Evolutionary conservation across 23 red algal genomes (phyloP), one percentile per base, ranked within the genome.

Genomic region (Cyanidiococcus yangmingshanensis): DNA sequence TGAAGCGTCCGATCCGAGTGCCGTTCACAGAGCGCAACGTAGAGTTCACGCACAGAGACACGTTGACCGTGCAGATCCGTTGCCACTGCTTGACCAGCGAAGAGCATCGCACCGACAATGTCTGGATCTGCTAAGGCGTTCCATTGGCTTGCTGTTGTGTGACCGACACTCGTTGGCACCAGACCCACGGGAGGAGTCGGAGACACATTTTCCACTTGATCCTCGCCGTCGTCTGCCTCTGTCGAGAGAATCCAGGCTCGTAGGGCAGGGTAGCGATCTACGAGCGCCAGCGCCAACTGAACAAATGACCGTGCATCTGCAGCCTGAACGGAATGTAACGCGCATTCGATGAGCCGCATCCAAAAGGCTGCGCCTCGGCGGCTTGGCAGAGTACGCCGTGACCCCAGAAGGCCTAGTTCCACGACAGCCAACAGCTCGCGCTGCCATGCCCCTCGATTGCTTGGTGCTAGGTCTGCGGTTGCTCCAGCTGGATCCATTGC

Each of bases 291-390:
- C n/a, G 63, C 63, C n/a, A 7, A 7, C 3, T 30, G 63, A 7
- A 71, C 32, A 30, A 17, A 71, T 30, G 27, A 25, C 12, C 21
- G 27, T 35, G 63, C 63, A 12, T 7, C 3, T 25, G 63, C 7
- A 3, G 63, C 27, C 12, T 25, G 3, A 2, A 7, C 7, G 3
- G 63, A 12, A 35, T 25, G 21, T 3, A 35, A 7, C 32, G 63
- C 63, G 32, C 63, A 71, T 29, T 71, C 63, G 3, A 71, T 7
- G n/a, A 71, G 63, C 27, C 63, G 63, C 63, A 71, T 71, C 63
- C n/a, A 25, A 29, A 71, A 71, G 16, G 63, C 63, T 71, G 63
- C 63, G 3, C n/a, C 63, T 2, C 63, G 63, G n/a, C n/a, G n/a
- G 7, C 15, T 35, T 29, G 63, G 32, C 12, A 71, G 63, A 12